Evolutionary conservation across 106 monocot genomes (phyloP), one percentile per base, ranked within the genome.

Genomic region (Dendrobium nobile): DNA sequence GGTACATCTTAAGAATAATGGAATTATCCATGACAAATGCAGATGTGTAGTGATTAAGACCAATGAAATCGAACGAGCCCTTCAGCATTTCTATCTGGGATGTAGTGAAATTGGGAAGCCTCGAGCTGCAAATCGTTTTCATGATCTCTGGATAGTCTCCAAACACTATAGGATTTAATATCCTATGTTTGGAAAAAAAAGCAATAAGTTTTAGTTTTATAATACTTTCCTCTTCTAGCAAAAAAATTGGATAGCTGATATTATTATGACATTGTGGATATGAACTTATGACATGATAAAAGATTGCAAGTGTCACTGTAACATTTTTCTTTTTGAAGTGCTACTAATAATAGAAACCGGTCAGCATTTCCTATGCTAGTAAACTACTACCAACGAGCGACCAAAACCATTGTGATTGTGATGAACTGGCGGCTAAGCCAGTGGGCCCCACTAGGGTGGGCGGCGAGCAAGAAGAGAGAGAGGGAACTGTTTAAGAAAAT

Each of bases 121-220:
- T 83, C 0, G 79, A 31, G 16, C 84, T 79, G 0, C 67, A 82
- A 40, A 67, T 87, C 74, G 85, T 65, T 75, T 78, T 86, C 89
- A 89, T 89, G 48, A 80, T 75, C 80, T 86, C 54, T 2, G 89
- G 89, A 40, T 89, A 89, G 48, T 88, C 86, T 72, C 88, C 87
- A 78, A 78, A 77, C 13, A 85, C 77, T 47, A 87, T 18, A 0
- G 87, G 87, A 47, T 87, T 77, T 26, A 85, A 13, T 20, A 87
- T 47, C 85, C 87, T 85, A n/a, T 27, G 70, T 47, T 76, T 31
- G 33, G 33, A 70, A 64, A 64, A 22, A 37, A 37, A 37, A 64
- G 9, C 6, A 22, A 4, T 24, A 22, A 24, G 22, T 64, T 22
- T 64, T 22, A 64, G 64, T 64, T 64, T 64, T 24, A 24, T 64